Percentiles rank a stretch among this genome's conserved stretches.
Conservation (phyloP, 1,139 yeast genomes). For the Candida mesenterica region DNA sequence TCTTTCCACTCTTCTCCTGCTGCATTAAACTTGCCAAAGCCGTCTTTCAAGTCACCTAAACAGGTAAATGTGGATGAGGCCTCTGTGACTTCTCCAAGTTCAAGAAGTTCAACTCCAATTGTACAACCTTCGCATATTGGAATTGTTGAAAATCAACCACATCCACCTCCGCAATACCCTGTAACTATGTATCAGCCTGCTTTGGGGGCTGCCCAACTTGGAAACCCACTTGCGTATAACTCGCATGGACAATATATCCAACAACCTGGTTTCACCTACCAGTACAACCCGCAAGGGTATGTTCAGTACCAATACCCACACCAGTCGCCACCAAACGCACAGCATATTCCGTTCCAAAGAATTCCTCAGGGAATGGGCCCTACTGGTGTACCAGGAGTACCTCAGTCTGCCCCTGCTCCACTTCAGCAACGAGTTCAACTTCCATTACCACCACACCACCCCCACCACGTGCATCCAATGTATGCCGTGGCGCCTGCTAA, state of each 20-base stretch:
- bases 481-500: constrained; percentile 5
- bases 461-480: constrained; percentile 11
- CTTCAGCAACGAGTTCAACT: constrained; percentile 2
- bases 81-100: too few relatives aligned
- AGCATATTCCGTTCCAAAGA: constrained; percentile 7
- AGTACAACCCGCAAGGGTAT: constrained; percentile 32
- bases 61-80: constrained; percentile 9
- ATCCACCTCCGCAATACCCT: constrained; percentile 28
- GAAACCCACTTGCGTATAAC: constrained; percentile 2
- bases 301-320: constrained; percentile 24
- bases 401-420: too few relatives aligned
- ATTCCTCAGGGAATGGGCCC: constrained; percentile 3
- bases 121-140: too few relatives aligned
- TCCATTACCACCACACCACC: constrained; percentile 9
- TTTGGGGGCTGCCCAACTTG: background rate
- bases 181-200: constrained; percentile 29
- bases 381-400: too few relatives aligned
- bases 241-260: constrained; percentile 16
- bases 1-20: constrained; percentile 59
- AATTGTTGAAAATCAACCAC: too few relatives aligned
- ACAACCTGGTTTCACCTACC: constrained; percentile 30
- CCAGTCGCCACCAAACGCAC: constrained; percentile 8
- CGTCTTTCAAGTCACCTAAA: constrained; percentile 45
- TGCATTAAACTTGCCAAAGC: constrained; percentile 56
- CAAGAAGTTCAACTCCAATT: background rate